Evolutionary conservation across 352 stramenopile species (phyloP).

Genomic region (Phytophthora pinifolia): DNA sequence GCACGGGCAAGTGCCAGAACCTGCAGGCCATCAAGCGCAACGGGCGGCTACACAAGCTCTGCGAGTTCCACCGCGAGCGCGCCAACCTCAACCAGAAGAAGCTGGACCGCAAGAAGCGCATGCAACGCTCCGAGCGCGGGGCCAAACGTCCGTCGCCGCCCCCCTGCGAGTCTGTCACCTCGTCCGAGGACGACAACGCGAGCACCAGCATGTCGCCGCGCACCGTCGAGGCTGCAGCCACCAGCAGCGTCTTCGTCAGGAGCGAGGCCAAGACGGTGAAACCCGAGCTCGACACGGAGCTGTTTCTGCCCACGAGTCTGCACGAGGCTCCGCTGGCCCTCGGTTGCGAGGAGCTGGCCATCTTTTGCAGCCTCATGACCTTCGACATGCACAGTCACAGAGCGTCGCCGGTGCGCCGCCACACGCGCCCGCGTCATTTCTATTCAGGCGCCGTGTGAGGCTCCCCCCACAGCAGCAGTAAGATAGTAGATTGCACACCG

Average conservation of each 20-base stretch:
- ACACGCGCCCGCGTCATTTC: conserved; percentile 25
- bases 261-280: conserved; percentile 14
- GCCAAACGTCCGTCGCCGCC: conserved; percentile 14
- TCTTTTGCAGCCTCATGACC: conserved; percentile 83
- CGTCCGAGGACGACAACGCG: conserved; percentile 42
- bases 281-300: conserved; percentile 19
- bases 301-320: conserved; percentile 54
- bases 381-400: conserved; percentile 45
- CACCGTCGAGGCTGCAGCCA: conserved; percentile 50
- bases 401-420: conserved; percentile 8
- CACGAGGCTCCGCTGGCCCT: conserved; percentile 63
- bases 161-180: conserved; percentile 37
- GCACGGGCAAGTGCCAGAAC: conserved; percentile 82
- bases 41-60: conserved; percentile 83
- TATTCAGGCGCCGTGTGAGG: conserved; percentile 40
- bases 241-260: conserved; percentile 26
- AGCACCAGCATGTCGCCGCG: conserved; percentile 41
- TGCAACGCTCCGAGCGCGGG: conserved; percentile 39
- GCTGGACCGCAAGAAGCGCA: conserved; percentile 82
- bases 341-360: conserved; percentile 63
- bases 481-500: conserved; percentile 15
- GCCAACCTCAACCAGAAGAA: conserved; percentile 88
- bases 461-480: not conserved
- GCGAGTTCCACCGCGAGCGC: conserved; percentile 83
- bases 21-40: conserved; percentile 81